Conservation (phyloP, 768 basidiomycete genomes). For the Naganishia onofrii region DNA sequence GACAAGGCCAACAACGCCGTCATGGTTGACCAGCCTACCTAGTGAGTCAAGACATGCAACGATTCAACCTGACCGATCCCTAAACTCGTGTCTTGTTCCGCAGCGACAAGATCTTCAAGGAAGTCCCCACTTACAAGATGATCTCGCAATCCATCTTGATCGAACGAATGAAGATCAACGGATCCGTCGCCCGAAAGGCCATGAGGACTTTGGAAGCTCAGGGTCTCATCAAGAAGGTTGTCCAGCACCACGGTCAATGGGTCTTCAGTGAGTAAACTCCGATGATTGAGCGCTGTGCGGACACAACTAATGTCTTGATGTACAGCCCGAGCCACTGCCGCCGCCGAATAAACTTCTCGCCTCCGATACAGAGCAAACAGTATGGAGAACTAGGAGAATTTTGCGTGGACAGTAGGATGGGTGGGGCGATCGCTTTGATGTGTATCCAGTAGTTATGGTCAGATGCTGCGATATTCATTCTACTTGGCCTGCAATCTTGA, state of each 20-base stretch:
- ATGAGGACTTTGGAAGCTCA: constrained; percentile 92
- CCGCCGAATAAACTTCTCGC: constrained; percentile 26
- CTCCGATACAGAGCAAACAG: constrained; percentile 18
- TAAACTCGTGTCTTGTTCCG: background rate
- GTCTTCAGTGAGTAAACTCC: constrained; percentile 77
- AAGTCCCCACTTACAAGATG: constrained; percentile 98
- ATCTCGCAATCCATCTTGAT: constrained; percentile 97
- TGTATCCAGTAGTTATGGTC: constrained; percentile 26
- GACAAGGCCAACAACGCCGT: constrained; percentile 99
- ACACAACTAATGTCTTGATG: background rate
- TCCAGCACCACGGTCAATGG: constrained; percentile 90
- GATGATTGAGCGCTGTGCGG: background rate
- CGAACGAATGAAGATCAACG: constrained; percentile 96
- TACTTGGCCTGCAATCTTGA: constrained; percentile 16
- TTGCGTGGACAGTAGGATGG: constrained; percentile 17
- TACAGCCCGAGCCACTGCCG: constrained; percentile 30
- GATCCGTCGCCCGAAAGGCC: constrained; percentile 83
- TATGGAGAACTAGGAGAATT: constrained; percentile 14
- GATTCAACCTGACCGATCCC: background rate
- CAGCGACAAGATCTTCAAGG: constrained; percentile 74
- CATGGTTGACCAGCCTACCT: constrained; percentile 86
- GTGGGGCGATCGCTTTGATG: constrained; percentile 17
- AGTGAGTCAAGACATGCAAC: constrained; percentile 40
- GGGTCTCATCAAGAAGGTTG: constrained; percentile 88
- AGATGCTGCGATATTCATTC: constrained; percentile 27